Evolutionary conservation across 2,329 filamentous ascomycete genomes (phyloP), one percentile per base, ranked within the genome.

Genomic region (Ilyonectria robusta): DNA sequence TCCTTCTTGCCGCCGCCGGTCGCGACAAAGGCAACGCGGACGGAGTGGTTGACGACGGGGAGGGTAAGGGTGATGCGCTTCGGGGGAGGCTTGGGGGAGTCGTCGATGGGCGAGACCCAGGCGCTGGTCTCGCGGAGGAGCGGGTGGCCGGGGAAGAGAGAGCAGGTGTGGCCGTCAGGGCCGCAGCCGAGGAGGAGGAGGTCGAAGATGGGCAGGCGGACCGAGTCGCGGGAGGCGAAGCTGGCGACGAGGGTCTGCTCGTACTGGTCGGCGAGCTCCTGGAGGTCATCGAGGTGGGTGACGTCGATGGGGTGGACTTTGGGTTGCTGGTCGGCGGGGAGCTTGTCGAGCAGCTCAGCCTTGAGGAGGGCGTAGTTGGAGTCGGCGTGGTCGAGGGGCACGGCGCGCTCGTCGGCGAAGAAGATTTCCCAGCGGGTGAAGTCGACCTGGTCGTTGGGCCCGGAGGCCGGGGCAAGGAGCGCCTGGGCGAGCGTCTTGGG

Each of bases 341-440:
- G 93, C 84, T 97, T 95, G 84, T 95, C 92, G 69, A 99, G 86
- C 57, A 98, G 87, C 83, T 98, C 94, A 54, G 90, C 85, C 85
- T 97, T 96, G 74, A 98, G 84, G 50, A 98, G 89, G 68, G 86
- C 90, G 84, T 98, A 97, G 85, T 98, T 99, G 85, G 94, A 97
- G 84, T 99, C 95, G 72, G 90, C 88, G 83, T 98, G 92, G 81
- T 96, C 91, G 74, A 98, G 91, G 23, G 96, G 93, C 59, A 98
- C 96, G 75, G 94, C 94, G 78, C 96, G 93, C 87, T 99, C 96
- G 80, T 99, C 96, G 78, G 95, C 95, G 82, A 98, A 98, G 87
- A 98, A 99, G 78, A 99, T 94, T 78, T 98, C 93, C 96, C 96
- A 99, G 81, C 93, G 94, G 79, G 87, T 85, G 82, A 97, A 97